phyloP scores from a whole-genome alignment of 2,329 filamentous ascomycete species.

The Ophiostoma sp. region DNA sequence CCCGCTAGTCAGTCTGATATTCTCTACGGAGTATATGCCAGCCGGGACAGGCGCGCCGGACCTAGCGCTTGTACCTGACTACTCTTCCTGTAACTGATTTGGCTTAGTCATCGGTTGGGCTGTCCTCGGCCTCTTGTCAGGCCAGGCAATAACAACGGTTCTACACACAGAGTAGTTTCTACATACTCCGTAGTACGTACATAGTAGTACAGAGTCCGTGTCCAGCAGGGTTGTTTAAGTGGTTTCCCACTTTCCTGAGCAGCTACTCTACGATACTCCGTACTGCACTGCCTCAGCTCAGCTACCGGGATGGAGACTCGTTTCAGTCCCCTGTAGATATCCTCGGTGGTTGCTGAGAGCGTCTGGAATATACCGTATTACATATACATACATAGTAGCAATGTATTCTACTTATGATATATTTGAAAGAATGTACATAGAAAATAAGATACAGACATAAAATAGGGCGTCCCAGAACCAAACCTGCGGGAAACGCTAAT shows the following conservation, averaged over 20 bases:
- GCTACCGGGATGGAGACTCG: neutral
- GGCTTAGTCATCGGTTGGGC: too few relatives aligned
- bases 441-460: neutral
- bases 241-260: neutral
- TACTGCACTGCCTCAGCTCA: neutral
- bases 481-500: neutral
- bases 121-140: neutral
- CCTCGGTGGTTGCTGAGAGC: neutral
- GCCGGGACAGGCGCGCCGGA: slow-evolving; percentile 11
- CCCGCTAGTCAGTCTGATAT: neutral
- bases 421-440: neutral
- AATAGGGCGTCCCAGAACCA: neutral
- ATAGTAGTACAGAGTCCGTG: neutral
- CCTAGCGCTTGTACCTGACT: slow-evolving; percentile 13
- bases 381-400: neutral
- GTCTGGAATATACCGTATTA: neutral
- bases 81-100: neutral
- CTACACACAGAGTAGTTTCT: too few relatives aligned
- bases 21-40: neutral
- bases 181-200: neutral
- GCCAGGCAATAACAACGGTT: neutral
- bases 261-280: neutral
- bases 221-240: neutral
- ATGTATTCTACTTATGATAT: too few relatives aligned
- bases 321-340: slow-evolving; percentile 4